Conservation (phyloP, 768 basidiomycete species). For the Amanita rubescens region DNA sequence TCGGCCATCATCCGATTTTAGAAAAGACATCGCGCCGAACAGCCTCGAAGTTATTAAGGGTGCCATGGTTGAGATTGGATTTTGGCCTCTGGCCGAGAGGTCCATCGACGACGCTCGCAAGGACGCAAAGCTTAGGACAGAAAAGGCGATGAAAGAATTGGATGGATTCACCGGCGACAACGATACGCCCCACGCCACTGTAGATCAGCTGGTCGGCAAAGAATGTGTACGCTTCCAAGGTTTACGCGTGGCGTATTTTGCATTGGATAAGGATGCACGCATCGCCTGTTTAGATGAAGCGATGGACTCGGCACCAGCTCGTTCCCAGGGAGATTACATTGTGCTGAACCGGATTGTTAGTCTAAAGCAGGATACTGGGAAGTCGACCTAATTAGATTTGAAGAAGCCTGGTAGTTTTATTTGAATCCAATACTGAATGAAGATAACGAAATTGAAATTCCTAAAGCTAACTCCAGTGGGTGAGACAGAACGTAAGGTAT, state of each 20-base stretch:
- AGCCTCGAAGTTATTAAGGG: constrained; percentile 75
- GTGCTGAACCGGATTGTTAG: constrained; percentile 90
- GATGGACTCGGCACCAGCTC: constrained; percentile 27
- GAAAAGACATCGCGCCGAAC: constrained; percentile 73
- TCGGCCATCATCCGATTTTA: constrained; percentile 79
- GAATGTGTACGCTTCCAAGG: constrained; percentile 97
- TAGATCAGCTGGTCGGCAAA: constrained; percentile 76
- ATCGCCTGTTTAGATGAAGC: constrained; percentile 57
- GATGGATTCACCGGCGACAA: constrained; percentile 26
- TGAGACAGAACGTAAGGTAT: constrained; percentile 15
- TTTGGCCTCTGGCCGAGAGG: constrained; percentile 75
- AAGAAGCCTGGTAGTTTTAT: neutral
- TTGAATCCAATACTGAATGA: neutral
- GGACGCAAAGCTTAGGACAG: constrained; percentile 57
- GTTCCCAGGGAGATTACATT: constrained; percentile 67
- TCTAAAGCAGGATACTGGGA: constrained; percentile 91
- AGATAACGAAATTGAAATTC: constrained; percentile 8
- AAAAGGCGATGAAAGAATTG: constrained; percentile 42
- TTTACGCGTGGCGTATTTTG: constrained; percentile 90
- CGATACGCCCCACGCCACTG: constrained; percentile 65
- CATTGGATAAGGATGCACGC: constrained; percentile 81
- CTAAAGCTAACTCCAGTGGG: constrained; percentile 13
- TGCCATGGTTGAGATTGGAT: constrained; percentile 84
- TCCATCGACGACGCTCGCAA: constrained; percentile 55
- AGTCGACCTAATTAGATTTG: constrained; percentile 28